phyloP scores from a whole-genome alignment of 371 early-diverging fungal genomes.

The Sporodiniella umbellata region DNA sequence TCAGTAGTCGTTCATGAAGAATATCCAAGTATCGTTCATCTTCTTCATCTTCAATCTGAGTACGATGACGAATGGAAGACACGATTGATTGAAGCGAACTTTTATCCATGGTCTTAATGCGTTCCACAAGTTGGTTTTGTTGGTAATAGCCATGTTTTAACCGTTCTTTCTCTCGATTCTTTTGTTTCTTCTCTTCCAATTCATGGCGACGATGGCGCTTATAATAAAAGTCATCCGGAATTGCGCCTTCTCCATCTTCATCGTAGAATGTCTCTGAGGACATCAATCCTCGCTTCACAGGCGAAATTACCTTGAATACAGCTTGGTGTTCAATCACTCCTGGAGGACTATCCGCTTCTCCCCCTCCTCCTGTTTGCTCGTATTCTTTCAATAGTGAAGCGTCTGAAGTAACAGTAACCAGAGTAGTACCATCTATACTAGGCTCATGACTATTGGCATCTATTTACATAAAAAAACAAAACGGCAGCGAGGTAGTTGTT shows the following conservation, averaged over 20 bases:
- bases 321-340: conserved; percentile 9
- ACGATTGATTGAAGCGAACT: conserved; percentile 34
- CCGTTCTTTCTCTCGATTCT: conserved; percentile 65
- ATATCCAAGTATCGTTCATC: conserved; percentile 33
- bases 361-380: conserved; percentile 1
- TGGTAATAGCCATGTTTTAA: conserved; percentile 62
- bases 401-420: conserved; percentile 10
- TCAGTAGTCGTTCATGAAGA: conserved; percentile 43
- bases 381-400: background rate
- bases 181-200: conserved; percentile 61
- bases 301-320: conserved; percentile 1
- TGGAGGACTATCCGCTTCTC: too few relatives aligned
- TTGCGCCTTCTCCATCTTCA: background rate
- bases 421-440: conserved; percentile 3
- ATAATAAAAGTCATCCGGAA: conserved; percentile 54
- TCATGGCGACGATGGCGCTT: conserved; percentile 62
- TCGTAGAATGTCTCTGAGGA: too few relatives aligned
- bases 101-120: conserved; percentile 51
- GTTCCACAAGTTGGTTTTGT: conserved; percentile 58
- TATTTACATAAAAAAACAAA: background rate
- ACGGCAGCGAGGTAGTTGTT: too few relatives aligned
- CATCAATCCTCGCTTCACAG: background rate
- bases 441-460: conserved; percentile 4
- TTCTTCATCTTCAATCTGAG: conserved; percentile 4
- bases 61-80: conserved; percentile 34